A percentile compares a stretch with the other conserved stretches of the same genome.
phyloP scores from a whole-genome alignment of 148 eudicot species.

The Rhododendron molle region DNA sequence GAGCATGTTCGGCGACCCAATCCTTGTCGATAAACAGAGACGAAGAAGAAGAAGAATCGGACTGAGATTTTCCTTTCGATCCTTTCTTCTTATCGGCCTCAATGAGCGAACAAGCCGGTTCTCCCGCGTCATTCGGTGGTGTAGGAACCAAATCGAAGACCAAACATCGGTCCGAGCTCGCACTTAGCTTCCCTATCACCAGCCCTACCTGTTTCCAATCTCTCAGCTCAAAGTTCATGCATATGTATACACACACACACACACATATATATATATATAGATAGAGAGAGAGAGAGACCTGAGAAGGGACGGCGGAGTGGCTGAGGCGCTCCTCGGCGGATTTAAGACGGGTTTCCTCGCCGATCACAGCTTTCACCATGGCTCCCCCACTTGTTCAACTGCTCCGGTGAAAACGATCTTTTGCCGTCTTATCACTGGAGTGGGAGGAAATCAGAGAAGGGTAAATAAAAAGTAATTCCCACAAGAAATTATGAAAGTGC shows the following conservation, averaged over 20 bases:
- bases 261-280: not conserved
- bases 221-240: not conserved
- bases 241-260: too few species aligned
- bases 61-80: slow-evolving; percentile 37
- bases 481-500: too few species aligned
- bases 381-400: not conserved
- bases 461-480: too few species aligned
- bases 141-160: slow-evolving; percentile 77
- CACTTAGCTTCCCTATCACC: slow-evolving; percentile 69
- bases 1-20: slow-evolving; percentile 94
- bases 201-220: slow-evolving; percentile 59
- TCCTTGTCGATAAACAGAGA: slow-evolving; percentile 57
- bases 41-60: slow-evolving; percentile 39
- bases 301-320: slow-evolving; percentile 39
- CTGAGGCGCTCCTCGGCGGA: slow-evolving; percentile 61
- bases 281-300: slow-evolving; percentile 29
- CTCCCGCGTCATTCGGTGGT: slow-evolving; percentile 72
- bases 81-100: slow-evolving; percentile 54
- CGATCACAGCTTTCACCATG: slow-evolving; percentile 88
- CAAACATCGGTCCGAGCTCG: slow-evolving; percentile 61
- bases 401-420: not conserved
- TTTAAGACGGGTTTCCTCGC: slow-evolving; percentile 74
- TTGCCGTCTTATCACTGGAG: too few species aligned
- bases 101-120: slow-evolving; percentile 62
- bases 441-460: too few species aligned